Percentiles rank a stretch among this genome's conserved stretches.
phyloP scores from a whole-genome alignment of 495 filamentous ascomycete species.

The Neurospora terricola region DNA sequence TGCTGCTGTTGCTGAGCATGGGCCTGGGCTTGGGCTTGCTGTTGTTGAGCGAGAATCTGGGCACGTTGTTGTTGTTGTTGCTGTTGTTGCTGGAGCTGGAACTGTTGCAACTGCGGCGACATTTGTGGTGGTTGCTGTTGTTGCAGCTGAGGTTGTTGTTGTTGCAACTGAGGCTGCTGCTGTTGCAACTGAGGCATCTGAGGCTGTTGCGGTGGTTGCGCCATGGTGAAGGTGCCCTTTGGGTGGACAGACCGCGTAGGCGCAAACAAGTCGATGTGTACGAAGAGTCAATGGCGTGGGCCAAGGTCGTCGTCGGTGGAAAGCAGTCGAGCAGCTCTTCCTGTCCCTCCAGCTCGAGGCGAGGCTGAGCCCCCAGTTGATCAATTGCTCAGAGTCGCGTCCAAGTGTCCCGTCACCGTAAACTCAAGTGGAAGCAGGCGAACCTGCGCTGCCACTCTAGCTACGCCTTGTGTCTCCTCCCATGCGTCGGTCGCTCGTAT shows the following conservation, averaged over 20 bases:
- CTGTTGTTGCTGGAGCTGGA: constrained; percentile 5
- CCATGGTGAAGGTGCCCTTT: constrained; percentile 36
- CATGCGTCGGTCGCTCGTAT: not conserved
- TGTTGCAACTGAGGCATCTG: constrained; percentile 21
- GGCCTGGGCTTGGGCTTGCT: not conserved
- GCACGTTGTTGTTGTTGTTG: constrained; percentile 6
- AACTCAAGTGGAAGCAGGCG: constrained; percentile 11
- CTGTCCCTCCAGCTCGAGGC: not conserved
- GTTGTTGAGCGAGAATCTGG: not conserved
- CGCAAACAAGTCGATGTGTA: not conserved
- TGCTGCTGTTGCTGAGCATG: constrained; percentile 42
- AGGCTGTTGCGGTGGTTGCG: constrained; percentile 52
- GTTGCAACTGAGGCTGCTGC: constrained; percentile 7
- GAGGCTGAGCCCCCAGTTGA: not conserved
- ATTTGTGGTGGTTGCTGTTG: constrained; percentile 11
- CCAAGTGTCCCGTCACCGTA: not conserved
- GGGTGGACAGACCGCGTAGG: not conserved
- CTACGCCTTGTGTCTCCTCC: not conserved
- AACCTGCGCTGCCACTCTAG: constrained; percentile 19
- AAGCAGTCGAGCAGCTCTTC: not conserved
- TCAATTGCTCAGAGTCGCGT: not conserved
- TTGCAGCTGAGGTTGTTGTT: no score
- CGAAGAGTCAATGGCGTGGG: not conserved
- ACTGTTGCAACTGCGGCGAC: constrained; percentile 4
- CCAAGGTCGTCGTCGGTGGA: not conserved